Conservation (phyloP, 169 alveolate species). For the Eimeria necatrix region DNA sequence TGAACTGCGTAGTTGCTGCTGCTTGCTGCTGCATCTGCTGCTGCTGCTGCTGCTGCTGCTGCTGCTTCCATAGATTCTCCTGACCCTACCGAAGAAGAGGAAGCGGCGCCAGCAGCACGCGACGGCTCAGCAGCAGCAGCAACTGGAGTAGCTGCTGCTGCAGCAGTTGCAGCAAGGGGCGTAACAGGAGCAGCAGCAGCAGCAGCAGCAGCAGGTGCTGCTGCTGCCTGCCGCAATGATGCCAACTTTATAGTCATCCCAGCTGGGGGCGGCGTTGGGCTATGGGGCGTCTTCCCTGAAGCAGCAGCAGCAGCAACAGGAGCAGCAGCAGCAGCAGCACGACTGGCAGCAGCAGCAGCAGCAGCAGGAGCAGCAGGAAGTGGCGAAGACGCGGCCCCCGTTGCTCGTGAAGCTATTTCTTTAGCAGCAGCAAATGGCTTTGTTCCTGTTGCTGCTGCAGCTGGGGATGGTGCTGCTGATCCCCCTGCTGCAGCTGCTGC, state of each 20-base stretch:
- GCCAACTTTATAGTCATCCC: neutral
- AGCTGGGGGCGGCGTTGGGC: neutral
- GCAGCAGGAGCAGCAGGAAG: neutral
- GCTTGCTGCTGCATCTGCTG: neutral
- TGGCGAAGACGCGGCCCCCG: neutral
- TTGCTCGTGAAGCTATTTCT: neutral
- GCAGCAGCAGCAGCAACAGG: neutral
- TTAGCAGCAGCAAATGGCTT: neutral
- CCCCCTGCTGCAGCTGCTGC: neutral
- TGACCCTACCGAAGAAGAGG: neutral
- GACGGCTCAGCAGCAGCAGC: neutral
- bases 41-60: constrained; percentile 29
- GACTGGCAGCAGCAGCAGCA: neutral
- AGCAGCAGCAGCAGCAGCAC: neutral
- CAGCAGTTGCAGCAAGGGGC: neutral
- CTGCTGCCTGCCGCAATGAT: neutral
- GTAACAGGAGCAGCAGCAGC: neutral
- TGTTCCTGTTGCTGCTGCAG: constrained; percentile 8
- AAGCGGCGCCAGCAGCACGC: neutral
- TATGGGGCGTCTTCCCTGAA: neutral
- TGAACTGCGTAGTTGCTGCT: neutral
- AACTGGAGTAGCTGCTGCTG: neutral
- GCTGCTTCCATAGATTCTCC: neutral
- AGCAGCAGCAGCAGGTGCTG: constrained; percentile 18
- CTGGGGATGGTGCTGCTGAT: neutral